A percentile compares a stretch with the other conserved stretches of the same genome.
Conservation (phyloP, 441 rosid genomes). For the Dalechampia spathulata region DNA sequence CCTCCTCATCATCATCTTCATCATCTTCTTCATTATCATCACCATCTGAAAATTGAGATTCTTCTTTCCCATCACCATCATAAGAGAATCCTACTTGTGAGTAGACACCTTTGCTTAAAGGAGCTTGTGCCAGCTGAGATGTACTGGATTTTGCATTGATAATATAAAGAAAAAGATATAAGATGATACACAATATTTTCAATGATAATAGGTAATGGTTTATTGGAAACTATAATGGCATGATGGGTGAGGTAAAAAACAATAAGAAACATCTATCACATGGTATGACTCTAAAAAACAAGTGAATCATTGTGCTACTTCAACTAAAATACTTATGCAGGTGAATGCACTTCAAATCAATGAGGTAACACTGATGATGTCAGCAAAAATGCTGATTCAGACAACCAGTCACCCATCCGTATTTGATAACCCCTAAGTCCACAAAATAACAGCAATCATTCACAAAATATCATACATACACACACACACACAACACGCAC, state of each 20-base stretch:
- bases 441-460: too few species aligned
- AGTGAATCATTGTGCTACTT: too few species aligned
- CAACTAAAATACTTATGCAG: too few species aligned
- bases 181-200: background rate
- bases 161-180: background rate
- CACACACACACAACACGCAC: too few species aligned
- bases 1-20: conserved; percentile 73
- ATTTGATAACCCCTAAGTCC: too few species aligned
- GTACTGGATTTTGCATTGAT: conserved; percentile 21
- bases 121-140: conserved; percentile 50
- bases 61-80: conserved; percentile 61
- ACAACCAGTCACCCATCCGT: too few species aligned
- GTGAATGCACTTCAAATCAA: too few species aligned
- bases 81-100: conserved; percentile 95
- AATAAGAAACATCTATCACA: background rate
- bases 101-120: conserved; percentile 71
- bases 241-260: background rate
- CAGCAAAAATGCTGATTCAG: too few species aligned
- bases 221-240: background rate
- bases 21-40: conserved; percentile 68
- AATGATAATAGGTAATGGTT: background rate
- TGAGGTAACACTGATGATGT: too few species aligned
- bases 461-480: too few species aligned
- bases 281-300: too few species aligned
- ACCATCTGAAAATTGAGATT: conserved; percentile 41